Percentiles rank a stretch among this genome's conserved stretches.
Conservation (phyloP, 2,329 filamentous ascomycete genomes). For the Colletotrichum shisoi region DNA sequence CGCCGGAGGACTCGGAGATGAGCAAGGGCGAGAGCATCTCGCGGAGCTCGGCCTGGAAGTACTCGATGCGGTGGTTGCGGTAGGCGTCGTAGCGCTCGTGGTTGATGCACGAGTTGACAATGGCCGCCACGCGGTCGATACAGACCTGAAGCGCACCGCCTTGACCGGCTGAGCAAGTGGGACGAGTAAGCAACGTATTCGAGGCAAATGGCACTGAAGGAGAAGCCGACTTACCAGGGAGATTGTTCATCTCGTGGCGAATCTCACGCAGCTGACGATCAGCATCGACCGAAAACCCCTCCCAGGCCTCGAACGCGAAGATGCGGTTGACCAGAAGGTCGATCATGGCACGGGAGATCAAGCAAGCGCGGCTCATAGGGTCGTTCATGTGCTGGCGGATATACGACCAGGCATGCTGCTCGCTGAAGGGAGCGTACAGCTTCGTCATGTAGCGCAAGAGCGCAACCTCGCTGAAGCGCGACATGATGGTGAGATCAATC, state of each 20-base stretch:
- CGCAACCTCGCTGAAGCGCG: slow-evolving; percentile 21
- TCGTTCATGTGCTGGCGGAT: slow-evolving; percentile 53
- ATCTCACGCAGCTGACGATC: slow-evolving; percentile 48
- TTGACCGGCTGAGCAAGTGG: slow-evolving; percentile 28
- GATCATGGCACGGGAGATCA: slow-evolving; percentile 54
- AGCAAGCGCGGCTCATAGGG: slow-evolving; percentile 52
- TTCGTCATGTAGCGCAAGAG: slow-evolving; percentile 37
- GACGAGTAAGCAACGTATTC: neutral
- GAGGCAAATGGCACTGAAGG: neutral
- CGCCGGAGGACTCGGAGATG: slow-evolving; percentile 45
- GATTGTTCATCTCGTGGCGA: slow-evolving; percentile 50
- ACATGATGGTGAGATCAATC: slow-evolving; percentile 24
- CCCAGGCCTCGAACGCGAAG: slow-evolving; percentile 53
- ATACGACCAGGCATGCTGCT: slow-evolving; percentile 52
- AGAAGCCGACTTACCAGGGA: slow-evolving; percentile 44
- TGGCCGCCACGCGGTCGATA: slow-evolving; percentile 49
- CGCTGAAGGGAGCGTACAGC: slow-evolving; percentile 44
- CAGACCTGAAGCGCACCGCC: slow-evolving; percentile 48
- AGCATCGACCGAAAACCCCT: slow-evolving; percentile 49
- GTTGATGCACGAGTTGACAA: slow-evolving; percentile 52
- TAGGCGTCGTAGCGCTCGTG: slow-evolving; percentile 43
- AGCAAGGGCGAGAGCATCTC: slow-evolving; percentile 52
- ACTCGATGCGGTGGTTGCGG: slow-evolving; percentile 43
- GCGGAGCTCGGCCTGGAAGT: slow-evolving; percentile 55
- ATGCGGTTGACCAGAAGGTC: slow-evolving; percentile 55